phyloP scores from a whole-genome alignment of 164 flowering plant species.

The Cinnamomum chago region DNA sequence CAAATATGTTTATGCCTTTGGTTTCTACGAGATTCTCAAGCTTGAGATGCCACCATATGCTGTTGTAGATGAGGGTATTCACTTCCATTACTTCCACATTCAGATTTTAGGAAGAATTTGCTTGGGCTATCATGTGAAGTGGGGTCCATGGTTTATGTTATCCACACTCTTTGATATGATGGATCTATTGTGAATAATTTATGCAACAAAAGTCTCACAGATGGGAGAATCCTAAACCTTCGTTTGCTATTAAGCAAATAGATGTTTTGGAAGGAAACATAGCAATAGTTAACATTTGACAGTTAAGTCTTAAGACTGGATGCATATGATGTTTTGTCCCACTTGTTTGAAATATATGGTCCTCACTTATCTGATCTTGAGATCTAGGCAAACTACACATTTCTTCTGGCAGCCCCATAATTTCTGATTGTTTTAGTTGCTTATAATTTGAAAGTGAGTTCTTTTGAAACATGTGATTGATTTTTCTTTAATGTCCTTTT shows the following conservation, averaged over 20 bases:
- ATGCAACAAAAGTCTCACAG: not conserved
- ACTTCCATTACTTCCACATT: not conserved
- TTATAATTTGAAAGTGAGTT: too few relatives aligned
- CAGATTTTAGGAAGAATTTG: not conserved
- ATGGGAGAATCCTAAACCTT: not conserved
- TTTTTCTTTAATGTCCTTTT: too few relatives aligned
- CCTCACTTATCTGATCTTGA: too few relatives aligned
- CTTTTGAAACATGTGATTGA: too few relatives aligned
- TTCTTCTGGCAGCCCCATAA: too few relatives aligned
- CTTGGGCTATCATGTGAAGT: not conserved
- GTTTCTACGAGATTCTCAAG: conserved; percentile 83
- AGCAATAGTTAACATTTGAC: too few relatives aligned
- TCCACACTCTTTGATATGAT: not conserved
- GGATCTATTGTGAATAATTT: not conserved
- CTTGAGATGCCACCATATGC: conserved; percentile 95
- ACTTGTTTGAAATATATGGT: too few relatives aligned
- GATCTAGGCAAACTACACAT: too few relatives aligned
- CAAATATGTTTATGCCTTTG: conserved; percentile 19
- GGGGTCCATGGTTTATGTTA: not conserved
- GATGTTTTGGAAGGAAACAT: not conserved
- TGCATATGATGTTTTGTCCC: too few relatives aligned
- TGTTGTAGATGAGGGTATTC: conserved; percentile 88
- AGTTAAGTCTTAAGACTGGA: too few relatives aligned
- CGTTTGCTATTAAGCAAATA: not conserved
- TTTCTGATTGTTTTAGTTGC: too few relatives aligned